Conservation (phyloP, 1,284 basidiomycete species). For the Fomitopsis schrenkii region DNA sequence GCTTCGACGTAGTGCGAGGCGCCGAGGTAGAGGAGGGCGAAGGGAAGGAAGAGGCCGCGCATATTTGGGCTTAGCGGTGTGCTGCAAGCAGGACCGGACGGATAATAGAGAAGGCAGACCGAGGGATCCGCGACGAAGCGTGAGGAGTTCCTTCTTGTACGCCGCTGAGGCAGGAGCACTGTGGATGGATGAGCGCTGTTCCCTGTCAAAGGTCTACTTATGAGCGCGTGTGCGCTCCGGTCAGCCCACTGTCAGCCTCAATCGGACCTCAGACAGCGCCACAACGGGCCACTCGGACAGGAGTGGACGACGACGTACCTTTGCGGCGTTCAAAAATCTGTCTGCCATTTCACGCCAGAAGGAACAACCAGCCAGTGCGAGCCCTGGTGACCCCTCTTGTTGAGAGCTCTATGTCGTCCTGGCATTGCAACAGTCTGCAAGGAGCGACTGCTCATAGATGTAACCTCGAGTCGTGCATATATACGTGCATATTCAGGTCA, state of each 20-base stretch:
- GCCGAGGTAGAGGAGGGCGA: constrained; percentile 32
- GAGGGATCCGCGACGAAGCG: background rate
- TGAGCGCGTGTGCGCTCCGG: background rate
- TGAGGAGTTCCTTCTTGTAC: background rate
- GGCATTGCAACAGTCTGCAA: too few species aligned
- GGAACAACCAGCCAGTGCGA: too few species aligned
- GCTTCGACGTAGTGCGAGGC: constrained; percentile 31
- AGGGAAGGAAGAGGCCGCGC: constrained; percentile 31
- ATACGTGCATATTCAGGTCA: too few species aligned
- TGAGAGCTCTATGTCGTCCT: too few species aligned
- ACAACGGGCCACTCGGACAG: background rate
- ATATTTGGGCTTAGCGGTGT: constrained; percentile 15
- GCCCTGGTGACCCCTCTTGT: too few species aligned
- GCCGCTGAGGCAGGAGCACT: background rate
- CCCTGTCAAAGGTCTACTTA: background rate
- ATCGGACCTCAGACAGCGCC: background rate
- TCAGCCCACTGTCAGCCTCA: background rate
- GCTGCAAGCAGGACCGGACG: background rate
- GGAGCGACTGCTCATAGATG: too few species aligned
- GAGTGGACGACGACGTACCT: background rate
- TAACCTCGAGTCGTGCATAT: too few species aligned
- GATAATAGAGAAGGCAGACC: background rate
- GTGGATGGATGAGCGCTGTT: background rate
- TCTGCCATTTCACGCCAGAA: too few species aligned
- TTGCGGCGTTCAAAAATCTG: too few species aligned